Evolutionary conservation across 768 basidiomycete species (phyloP), one percentile per base, ranked within the genome.

Genomic region (Phanerochaete carnosa): DNA sequence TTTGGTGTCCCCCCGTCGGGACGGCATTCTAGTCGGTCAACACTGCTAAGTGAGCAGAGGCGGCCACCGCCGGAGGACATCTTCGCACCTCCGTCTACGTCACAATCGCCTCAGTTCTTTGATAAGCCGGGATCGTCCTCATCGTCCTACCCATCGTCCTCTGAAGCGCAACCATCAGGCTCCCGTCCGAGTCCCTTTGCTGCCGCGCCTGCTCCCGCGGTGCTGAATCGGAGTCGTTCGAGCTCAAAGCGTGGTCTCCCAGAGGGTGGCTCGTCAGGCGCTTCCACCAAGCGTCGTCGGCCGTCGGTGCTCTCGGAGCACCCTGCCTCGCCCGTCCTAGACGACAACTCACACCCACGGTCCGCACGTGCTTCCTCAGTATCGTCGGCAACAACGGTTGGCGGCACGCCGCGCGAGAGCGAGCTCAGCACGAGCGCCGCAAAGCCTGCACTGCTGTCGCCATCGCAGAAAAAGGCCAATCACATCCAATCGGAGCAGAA

Each of bases 401-500:
- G 28, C 30, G 5, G 52, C 53, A 37, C 61, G 30, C 16, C 64
- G 52, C 52, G 52, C 60, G 64, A 29, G 28, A 54, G 26, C 22
- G 46, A 5, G 62, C 64, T 33, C 71, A 13, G n/a, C 63, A 23
- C 65, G 60, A 16, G 45, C 23, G 4, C 54, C 45, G 15, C 65
- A 75, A 77, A 58, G 54, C 71, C 75, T 3, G 64, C 74, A 8
- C 79, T 94, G 26, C 81, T 95, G 26, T 87, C 89, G 1, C 84
- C 90, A 0, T 87, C 89, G 1, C 92, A 95, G 78, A 95, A 95
- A 72, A 92, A 95, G 70, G 89, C 89, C 43, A 95, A 95, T 67
- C 94, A 97, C 69, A 96, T 97, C 65, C 90, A 92, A 66, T 90
- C 88, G 1, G 95, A 97, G 76, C 94, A 96, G 77, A 95, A 95